Conservation (phyloP, 257 asterid genomes). For the Mentha longifolia region DNA sequence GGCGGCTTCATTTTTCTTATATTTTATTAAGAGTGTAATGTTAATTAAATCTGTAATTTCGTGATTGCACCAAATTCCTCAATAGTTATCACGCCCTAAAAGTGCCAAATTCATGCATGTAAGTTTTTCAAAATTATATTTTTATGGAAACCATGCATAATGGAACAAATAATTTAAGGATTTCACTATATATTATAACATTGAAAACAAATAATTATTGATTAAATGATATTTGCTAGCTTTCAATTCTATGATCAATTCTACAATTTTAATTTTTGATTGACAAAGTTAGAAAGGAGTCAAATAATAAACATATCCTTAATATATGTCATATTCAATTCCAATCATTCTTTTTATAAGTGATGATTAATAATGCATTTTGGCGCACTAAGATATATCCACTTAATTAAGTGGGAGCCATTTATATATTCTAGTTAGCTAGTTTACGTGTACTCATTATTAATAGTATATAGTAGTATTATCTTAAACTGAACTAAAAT, state of each 20-base stretch:
- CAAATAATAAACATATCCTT: too few species aligned
- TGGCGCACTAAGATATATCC: constrained; percentile 31
- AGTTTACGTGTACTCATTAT: constrained; percentile 20
- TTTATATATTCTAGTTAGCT: background rate
- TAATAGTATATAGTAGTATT: background rate
- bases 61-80: background rate
- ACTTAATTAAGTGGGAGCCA: constrained; percentile 24
- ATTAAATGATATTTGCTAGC: background rate
- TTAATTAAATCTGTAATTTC: constrained; percentile 5
- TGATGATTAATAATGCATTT: constrained; percentile 8
- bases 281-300: too few species aligned
- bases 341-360: too few species aligned
- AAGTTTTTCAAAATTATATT: background rate
- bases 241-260: background rate
- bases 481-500: background rate
- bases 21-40: background rate
- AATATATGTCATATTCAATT: too few species aligned
- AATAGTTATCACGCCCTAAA: background rate
- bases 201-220: too few species aligned
- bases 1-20: background rate
- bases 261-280: background rate
- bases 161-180: too few species aligned
- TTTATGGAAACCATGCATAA: too few species aligned
- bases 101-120: background rate
- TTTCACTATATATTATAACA: too few species aligned